Evolutionary conservation across 2,329 filamentous ascomycete genomes (phyloP), one percentile per base, ranked within the genome.

Genomic region (Calonectria naviculata): DNA sequence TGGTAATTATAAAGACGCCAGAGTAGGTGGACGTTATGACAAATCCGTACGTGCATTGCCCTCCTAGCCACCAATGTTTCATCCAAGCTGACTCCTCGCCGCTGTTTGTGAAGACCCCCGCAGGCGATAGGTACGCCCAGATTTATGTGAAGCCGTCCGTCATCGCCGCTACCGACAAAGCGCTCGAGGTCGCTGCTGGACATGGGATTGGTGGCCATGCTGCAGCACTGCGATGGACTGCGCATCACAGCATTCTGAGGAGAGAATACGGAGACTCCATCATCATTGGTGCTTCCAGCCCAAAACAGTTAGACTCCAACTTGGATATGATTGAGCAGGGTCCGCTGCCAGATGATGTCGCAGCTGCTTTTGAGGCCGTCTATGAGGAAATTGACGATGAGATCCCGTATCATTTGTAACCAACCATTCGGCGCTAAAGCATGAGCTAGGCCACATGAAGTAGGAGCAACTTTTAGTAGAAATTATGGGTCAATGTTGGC

Each of bases 181-280:
- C 79, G 3, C 65, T 75, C 17, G 70, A 73, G 1, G 76, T 77
- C 0, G 80, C 81, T 1, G 70, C 73, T 9, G 80, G 81, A 71
- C 76, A 85, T 69, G 80, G 78, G 13, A 83, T 86, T 42, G 78
- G 65, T 41, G 83, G 81, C 3, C 84, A 85, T 65, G 83, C 81
- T 1, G 84, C 83, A 1, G 83, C 85, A 4, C 76, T 86, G 13
- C 79, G 85, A 4, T 87, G 85, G 85, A 80, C 80, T 1, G 75
- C 76, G 7, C 78, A 83, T 62, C 84, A 86, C 70, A 80, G 83
- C 38, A 63, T 73, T 26, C 75, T 87, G 1, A 68, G 78, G 17
- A 72, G 60, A 1, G 68, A 73, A 7, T 64, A 80, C 15, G 83
- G 82, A 0, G 85, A 86, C 46, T 80, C 76, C 1, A 62, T 85